Evolutionary conservation across 2,329 filamentous ascomycete genomes (phyloP).

Genomic region (Cladobotryum mycophilum): DNA sequence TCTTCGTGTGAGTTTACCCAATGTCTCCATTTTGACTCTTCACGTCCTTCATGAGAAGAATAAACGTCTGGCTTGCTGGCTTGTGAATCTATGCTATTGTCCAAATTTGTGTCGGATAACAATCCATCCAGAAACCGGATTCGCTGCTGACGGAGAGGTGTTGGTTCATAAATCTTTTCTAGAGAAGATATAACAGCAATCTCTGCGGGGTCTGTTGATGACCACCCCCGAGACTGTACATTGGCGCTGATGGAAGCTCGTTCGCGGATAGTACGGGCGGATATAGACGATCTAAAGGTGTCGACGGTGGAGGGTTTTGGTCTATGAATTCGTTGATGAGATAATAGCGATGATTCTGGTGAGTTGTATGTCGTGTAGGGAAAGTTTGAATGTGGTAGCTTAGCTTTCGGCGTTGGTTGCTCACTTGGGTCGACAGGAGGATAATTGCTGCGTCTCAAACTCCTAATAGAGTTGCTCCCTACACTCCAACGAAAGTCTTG

Average conservation of each 20-base stretch:
- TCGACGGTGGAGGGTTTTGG: too few relatives aligned
- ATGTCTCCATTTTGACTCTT: background rate
- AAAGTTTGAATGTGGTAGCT: too few relatives aligned
- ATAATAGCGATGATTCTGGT: too few relatives aligned
- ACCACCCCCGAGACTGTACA: background rate
- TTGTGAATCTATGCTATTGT: slow-evolving; percentile 5
- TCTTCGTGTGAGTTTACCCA: background rate
- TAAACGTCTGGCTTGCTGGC: background rate
- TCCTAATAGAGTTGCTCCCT: slow-evolving; percentile 21
- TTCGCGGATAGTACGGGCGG: background rate
- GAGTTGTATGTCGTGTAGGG: too few relatives aligned
- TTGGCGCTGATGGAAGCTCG: background rate
- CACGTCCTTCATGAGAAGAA: background rate
- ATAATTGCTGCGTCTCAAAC: background rate
- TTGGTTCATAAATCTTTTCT: slow-evolving; percentile 18
- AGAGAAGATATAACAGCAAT: slow-evolving; percentile 1
- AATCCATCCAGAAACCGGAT: slow-evolving; percentile 4
- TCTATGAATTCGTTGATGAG: too few relatives aligned
- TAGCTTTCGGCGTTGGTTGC: too few relatives aligned
- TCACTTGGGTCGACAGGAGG: background rate
- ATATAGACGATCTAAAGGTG: too few relatives aligned
- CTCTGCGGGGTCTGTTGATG: background rate
- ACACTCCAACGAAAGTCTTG: slow-evolving; percentile 25
- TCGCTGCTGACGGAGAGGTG: slow-evolving; percentile 14
- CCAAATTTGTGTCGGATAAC: slow-evolving; percentile 1